Base-by-base conservation (phyloP, 768 basidiomycete species). In the Trametes elegans region DNA sequence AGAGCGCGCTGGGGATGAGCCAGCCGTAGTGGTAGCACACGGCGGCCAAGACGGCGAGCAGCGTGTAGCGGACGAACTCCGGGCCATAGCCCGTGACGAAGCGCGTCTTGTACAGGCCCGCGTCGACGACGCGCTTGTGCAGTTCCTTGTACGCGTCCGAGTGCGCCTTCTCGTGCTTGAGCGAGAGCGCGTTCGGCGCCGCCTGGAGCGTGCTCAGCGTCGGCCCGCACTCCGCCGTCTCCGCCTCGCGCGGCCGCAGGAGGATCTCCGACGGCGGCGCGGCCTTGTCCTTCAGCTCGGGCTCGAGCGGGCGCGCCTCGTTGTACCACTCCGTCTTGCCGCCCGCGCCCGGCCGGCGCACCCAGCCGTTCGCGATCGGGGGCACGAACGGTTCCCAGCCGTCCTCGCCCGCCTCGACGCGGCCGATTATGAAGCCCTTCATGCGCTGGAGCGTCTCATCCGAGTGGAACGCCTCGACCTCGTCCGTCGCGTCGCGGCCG, bases 401-500 rank as follows among this genome's bases (percentile, higher is more conserved):
- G 23, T 74, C 60, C 14, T 73, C 70, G n/a, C 77, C 76, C 24
- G 70, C 59, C 52, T 84, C 76, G 24, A 96, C 84, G 21, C 75
- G 76, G 23, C 88, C 95, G 21, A 94, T 74, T 48, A 81, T 79
- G 66, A 85, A 96, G 11, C 75, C 76, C 18, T 75, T 69, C 59
- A 94, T 77, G 53, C 80, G 74, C 9, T 73, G 70, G 49, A 84
- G 74, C 44, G 79, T 83, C 41, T 78, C 70, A 32, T 82, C 78
- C 7, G 77, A 76, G 68, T 99, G 97, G 73, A 90, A 98, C 19
- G 93, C 96, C 58, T 91, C 82, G 29, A 98, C 90, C 70, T 99
- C 97, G 73, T 96, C 90, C 0, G 91, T 82, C 0, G 96, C 95
- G 67, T 99, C 95, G 51, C 96, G 81, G 3, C 96, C 97, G 36